Base-by-base conservation (phyloP, 768 basidiomycete species). In the Boletus pseudo-olivaceus region DNA sequence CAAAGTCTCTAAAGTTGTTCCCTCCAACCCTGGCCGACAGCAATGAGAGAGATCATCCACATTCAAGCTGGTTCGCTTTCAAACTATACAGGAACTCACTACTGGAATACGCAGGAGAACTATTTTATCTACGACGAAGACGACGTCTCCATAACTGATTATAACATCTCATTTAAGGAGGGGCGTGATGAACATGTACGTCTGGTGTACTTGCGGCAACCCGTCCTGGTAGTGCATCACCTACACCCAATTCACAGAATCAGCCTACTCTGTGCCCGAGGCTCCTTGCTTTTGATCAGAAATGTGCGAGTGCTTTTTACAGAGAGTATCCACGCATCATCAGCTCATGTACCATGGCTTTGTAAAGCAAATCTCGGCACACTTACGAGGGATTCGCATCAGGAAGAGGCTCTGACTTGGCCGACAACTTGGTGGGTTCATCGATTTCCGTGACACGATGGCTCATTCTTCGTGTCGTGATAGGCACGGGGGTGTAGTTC, bases 71-170 rank as follows among this genome's bases (percentile, higher is more conserved):
- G 88, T 51, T 67, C 75, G 33, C 62, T 80, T 41, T 77, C 88
- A 19, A 90, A 91, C 63, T 83, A 83, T 63, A 69, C 79, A 19
- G 88, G 87, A 43, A 82, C 87, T 0, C 89, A 91, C 62, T 90
- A 88, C 61, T 92, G 88, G 88, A 90, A 90, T 62, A 79, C 86
- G 1, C 88, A 90, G 67, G 85, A 89, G 67, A 77, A 70, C 57
- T 90, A 90, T 66, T 78, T 85, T 59, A 73, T 75, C 0, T 79
- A 79, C 55, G 73, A 74, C 20, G 77, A 77, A 44, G 69, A 67
- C 37, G 73, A 76, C 50, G 76, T 78, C 23, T 62, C 77, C 5
- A 52, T 75, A 32, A 71, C 81, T 35, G 75, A 80, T 53, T 74
- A 81, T 62, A 76, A 78, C 56, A 71, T 87, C 45, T 90, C 88